phyloP scores from a whole-genome alignment of 352 stramenopile species.

The Pythium rishiriense region DNA sequence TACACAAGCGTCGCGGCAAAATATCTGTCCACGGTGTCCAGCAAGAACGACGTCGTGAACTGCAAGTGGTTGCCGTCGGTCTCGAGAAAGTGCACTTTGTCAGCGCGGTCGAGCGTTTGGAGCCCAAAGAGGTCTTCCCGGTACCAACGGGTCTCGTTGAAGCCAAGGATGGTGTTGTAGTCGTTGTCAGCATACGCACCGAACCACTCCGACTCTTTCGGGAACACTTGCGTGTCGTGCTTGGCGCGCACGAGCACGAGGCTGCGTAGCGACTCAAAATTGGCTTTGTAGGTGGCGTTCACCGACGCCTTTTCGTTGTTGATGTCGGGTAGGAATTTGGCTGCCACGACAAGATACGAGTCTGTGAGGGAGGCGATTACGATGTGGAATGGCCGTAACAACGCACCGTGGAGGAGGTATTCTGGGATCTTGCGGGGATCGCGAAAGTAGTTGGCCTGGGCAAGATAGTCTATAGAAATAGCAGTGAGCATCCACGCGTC shows the following conservation, averaged over 20 bases:
- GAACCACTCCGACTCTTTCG: slow-evolving; percentile 86
- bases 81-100: slow-evolving; percentile 89
- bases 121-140: slow-evolving; percentile 91
- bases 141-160: slow-evolving; percentile 95
- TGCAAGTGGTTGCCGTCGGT: slow-evolving; percentile 91
- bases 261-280: slow-evolving; percentile 84
- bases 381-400: not conserved
- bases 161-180: slow-evolving; percentile 68
- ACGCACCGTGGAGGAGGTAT: slow-evolving; percentile 67
- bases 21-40: slow-evolving; percentile 84
- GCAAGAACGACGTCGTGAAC: slow-evolving; percentile 83
- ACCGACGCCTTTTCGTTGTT: slow-evolving; percentile 89
- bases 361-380: not conserved
- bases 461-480: slow-evolving; percentile 52
- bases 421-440: slow-evolving; percentile 77
- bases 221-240: slow-evolving; percentile 89
- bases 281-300: slow-evolving; percentile 87
- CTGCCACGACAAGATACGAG: slow-evolving; percentile 27
- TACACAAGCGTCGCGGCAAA: slow-evolving; percentile 37
- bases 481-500: not conserved
- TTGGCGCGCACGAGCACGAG: slow-evolving; percentile 91
- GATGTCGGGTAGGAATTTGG: slow-evolving; percentile 76
- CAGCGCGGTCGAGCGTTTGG: slow-evolving; percentile 75
- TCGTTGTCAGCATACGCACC: slow-evolving; percentile 83
- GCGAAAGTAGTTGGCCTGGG: slow-evolving; percentile 94